Percentiles rank a stretch among this genome's conserved stretches.
Evolutionary conservation across 208 protist species (phyloP).

Genomic region (Trypanosoma caninum): DNA sequence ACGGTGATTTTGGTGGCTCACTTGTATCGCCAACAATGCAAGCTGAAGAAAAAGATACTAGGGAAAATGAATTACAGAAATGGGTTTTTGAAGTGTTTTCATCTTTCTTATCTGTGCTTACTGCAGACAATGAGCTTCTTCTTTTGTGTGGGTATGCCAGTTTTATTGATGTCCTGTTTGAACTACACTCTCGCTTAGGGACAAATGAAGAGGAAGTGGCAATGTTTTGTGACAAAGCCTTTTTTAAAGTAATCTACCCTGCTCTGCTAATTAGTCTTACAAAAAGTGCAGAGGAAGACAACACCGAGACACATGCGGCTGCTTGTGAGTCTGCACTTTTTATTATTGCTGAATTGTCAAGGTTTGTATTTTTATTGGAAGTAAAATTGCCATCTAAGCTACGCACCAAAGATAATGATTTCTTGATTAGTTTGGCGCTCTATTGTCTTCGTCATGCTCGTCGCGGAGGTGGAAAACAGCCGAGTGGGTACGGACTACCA

Average conservation of each 20-base stretch:
- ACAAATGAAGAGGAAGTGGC: slow-evolving; percentile 27
- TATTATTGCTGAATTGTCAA: slow-evolving; percentile 42
- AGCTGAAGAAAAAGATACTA: not conserved
- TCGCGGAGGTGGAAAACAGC: slow-evolving; percentile 13
- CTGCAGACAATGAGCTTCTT: slow-evolving; percentile 40
- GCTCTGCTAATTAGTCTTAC: slow-evolving; percentile 28
- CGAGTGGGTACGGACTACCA: slow-evolving; percentile 19
- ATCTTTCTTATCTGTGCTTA: slow-evolving; percentile 31
- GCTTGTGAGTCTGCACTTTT: slow-evolving; percentile 57
- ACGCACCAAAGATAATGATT: slow-evolving; percentile 27
- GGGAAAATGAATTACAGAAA: not conserved
- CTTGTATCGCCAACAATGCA: not conserved
- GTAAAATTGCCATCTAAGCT: slow-evolving; percentile 21
- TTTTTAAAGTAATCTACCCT: slow-evolving; percentile 36
- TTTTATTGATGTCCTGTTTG: slow-evolving; percentile 51
- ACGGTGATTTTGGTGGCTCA: not conserved
- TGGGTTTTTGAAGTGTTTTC: slow-evolving; percentile 17
- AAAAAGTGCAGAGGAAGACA: slow-evolving; percentile 32
- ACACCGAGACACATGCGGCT: slow-evolving; percentile 44
- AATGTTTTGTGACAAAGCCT: slow-evolving; percentile 28
- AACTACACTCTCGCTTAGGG: slow-evolving; percentile 29
- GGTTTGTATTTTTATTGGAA: slow-evolving; percentile 29
- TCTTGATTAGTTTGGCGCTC: slow-evolving; percentile 41
- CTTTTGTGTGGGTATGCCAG: slow-evolving; percentile 56
- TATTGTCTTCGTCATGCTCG: slow-evolving; percentile 51